Evolutionary conservation across 1,139 yeast genomes (phyloP), one percentile per base, ranked within the genome.

Genomic region (Taphrina flavorubra): DNA sequence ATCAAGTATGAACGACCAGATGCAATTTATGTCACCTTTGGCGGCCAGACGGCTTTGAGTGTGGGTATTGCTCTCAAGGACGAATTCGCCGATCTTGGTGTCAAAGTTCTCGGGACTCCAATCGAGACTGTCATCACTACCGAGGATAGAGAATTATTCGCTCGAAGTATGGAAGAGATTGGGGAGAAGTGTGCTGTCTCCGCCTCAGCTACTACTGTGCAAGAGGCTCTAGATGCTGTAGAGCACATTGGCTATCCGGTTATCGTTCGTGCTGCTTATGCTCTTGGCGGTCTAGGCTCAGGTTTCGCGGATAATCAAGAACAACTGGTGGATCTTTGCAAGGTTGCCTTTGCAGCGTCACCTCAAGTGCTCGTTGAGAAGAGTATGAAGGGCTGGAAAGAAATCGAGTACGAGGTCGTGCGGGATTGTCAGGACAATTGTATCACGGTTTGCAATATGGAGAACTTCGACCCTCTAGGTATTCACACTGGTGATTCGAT

Each of bases 311-410:
- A 92, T 74, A 90, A 91, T 78, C 92, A 90, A 77, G 80, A 85
- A 74, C 95, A 94, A 81, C 86, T 94, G 77, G 83, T 88, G 71
- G 94, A 86, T 59, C 83, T 94, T 74, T 91, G 97, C 83, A 86
- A 87, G 78, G 88, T 89, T 79, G 97, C 99, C 0, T 92, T 94
- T 79, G 97, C 98, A 69, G 86, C 96, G 31, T 89, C 97, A 68
- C 98, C 99, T 37, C 99, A 94, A 82, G 95, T 94, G 70, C 84
- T 94, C 74, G 96, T 94, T 72, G 99, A 94, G 84, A 87, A 87
- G 79, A 91, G 97, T 67, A 90, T 94, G 97, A 94, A 94, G 83
- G 99, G 99, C 73, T 94, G 99, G 99, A 94, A 94, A 80, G 99
- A 94, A 82, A 91, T 94, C 75, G 99, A 94, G 82, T 94, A 94